Conservation (phyloP, 345 rosid genomes). For the Gossypium rotundifolium region DNA sequence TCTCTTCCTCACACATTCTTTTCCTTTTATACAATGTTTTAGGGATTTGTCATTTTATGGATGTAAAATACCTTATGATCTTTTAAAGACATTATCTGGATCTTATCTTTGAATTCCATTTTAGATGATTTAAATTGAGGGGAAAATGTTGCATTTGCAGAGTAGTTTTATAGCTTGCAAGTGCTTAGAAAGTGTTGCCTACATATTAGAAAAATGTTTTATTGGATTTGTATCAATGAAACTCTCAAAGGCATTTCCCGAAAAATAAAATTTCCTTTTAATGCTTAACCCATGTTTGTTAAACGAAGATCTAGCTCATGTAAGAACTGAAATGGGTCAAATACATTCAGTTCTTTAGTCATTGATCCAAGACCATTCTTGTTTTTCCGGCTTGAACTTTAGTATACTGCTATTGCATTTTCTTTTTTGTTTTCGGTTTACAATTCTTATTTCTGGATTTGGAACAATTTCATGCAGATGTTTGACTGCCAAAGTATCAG, state of each 20-base stretch:
- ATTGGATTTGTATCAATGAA: not conserved
- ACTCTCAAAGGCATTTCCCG: not conserved
- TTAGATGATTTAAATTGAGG: not conserved
- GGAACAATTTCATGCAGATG: slow-evolving; percentile 31
- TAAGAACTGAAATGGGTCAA: not conserved
- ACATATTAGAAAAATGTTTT: not conserved
- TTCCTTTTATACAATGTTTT: not conserved
- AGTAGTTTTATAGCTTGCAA: not conserved
- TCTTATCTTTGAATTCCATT: not conserved
- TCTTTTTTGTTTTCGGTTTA: not conserved
- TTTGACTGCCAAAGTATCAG: slow-evolving; percentile 17
- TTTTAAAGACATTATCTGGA: not conserved
- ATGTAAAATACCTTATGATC: not conserved
- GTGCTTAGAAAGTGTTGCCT: not conserved
- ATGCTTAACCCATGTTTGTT: not conserved
- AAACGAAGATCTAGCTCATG: not conserved
- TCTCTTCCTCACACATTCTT: not conserved
- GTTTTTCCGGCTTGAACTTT: not conserved
- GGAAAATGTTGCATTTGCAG: not conserved
- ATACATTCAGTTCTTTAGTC: not conserved
- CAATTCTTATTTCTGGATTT: not conserved
- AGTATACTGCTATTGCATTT: not conserved
- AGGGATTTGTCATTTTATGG: not conserved
- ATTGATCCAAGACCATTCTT: not conserved
- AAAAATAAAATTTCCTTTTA: not conserved